Evolutionary conservation across 2,329 filamentous ascomycete genomes (phyloP), one percentile per base, ranked within the genome.

Genomic region (Colletotrichum cereale): DNA sequence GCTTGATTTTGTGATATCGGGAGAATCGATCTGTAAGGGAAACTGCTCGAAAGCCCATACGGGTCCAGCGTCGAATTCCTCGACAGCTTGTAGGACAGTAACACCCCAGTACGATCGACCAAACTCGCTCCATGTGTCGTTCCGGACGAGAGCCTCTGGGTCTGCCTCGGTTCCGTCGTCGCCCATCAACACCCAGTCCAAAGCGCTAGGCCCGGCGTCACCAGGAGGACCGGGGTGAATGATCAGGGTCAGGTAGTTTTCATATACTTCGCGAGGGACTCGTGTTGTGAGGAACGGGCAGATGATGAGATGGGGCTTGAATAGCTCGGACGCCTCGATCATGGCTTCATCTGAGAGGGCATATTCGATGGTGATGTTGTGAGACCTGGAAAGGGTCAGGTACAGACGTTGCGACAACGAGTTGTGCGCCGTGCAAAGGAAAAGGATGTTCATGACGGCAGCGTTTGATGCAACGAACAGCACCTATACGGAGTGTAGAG

Each of bases 21-120:
- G 73, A 40, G 82, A 79, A 71, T 84, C 81, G 63, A 84, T 83
- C 74, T 83, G 74, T 66, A 84, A 75, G 7, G 77, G 73, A 71
- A 84, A 84, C 68, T 84, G 82, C 47, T 84, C 81, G 67, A 80
- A 84, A 0, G 82, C 82, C 82, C 82, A 84, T 10, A 84, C 81
- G 0, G 82, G 82, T 8, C 82, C 82, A n/a, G 80, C 81, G 62
- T 84, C 82, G 65, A 84, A 81, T 55, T 82, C 76, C 62, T 80
- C 81, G 24, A 80, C 81, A 12, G 82, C 82, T 72, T 84, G 79
- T 8, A 80, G 74, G 24, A 83, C 78, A 3, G 82, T 83, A 12
- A 84, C 78, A 6, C 80, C 82, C 82, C 82, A 84, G 68, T 83
- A 78, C 2, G 79, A 77, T 29, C 82, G 79, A 14, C 82, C 82